phyloP scores from a whole-genome alignment of 257 asterid species.

The Verbascum thapsus region DNA sequence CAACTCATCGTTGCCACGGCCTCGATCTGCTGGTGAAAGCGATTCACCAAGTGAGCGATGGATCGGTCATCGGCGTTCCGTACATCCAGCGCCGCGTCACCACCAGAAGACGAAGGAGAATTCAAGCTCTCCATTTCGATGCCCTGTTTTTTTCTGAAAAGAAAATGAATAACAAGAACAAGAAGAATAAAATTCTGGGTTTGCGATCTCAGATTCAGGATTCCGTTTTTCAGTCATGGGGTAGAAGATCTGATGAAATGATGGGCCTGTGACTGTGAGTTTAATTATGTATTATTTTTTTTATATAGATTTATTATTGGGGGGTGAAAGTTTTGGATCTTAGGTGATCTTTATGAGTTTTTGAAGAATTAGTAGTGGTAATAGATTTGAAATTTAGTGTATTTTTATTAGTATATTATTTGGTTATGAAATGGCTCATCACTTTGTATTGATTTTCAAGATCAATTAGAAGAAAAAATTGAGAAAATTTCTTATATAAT shows the following conservation, averaged over 20 bases:
- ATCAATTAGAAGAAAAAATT: too few relatives aligned
- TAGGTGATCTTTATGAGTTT: conserved; percentile 26
- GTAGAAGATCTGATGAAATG: conserved; percentile 50
- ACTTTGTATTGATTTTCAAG: not conserved
- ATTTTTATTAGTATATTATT: conserved; percentile 16
- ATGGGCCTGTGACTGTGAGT: conserved; percentile 34
- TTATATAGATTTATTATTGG: conserved; percentile 5
- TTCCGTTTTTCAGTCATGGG: conserved; percentile 46
- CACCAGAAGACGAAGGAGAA: conserved; percentile 49
- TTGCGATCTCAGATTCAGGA: conserved; percentile 44
- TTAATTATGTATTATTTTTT: conserved; percentile 5
- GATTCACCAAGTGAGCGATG: conserved; percentile 68
- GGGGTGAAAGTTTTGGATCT: conserved; percentile 37
- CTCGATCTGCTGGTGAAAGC: conserved; percentile 94
- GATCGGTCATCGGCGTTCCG: conserved; percentile 79
- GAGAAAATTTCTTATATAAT: too few relatives aligned
- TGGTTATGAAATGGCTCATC: conserved; percentile 8
- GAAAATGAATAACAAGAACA: conserved; percentile 12
- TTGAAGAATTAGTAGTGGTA: conserved; percentile 21
- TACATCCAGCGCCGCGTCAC: conserved; percentile 77
- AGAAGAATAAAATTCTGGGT: conserved; percentile 25
- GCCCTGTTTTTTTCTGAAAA: conserved; percentile 32
- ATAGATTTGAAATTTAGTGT: conserved; percentile 8
- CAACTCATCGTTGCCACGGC: conserved; percentile 62
- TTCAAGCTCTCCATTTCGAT: conserved; percentile 40